These are phyloP conservation scores for Zygnema cylindricum DNA, from an alignment of 139 green algal genomes.

Conservation along the genomic window DNA sequence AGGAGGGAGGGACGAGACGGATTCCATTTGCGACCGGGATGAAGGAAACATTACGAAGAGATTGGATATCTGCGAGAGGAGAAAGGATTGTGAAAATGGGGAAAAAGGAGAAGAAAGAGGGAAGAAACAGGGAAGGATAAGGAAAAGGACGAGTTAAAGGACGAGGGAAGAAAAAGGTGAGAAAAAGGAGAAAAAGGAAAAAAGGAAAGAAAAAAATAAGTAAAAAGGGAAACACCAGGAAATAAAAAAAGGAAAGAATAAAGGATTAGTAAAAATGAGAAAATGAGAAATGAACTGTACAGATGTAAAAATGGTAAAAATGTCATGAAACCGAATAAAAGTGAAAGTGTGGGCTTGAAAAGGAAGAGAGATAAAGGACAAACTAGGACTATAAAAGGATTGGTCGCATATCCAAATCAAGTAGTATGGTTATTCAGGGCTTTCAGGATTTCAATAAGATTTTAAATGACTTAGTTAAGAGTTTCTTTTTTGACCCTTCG, in stretches of 20 bases:
- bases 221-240: not conserved
- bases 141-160: not conserved
- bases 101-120: not conserved
- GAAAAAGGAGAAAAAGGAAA: slow-evolving; percentile 70
- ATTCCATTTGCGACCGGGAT: slow-evolving; percentile 73
- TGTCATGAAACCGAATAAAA: not conserved
- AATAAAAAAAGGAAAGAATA: not conserved
- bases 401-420: too few relatives aligned
- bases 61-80: slow-evolving; percentile 30
- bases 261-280: not conserved
- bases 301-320: too few relatives aligned
- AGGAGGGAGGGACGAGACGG: slow-evolving; percentile 64
- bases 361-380: slow-evolving; percentile 15
- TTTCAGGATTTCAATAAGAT: too few relatives aligned
- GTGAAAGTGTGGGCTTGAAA: not conserved
- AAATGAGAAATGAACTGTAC: too few relatives aligned
- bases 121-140: not conserved
- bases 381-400: too few relatives aligned
- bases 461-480: too few relatives aligned
- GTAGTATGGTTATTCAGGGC: too few relatives aligned
- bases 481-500: too few relatives aligned
- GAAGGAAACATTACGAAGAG: slow-evolving; percentile 61
- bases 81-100: not conserved
- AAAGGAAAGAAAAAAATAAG: not conserved
- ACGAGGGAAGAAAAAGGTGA: slow-evolving; percentile 43